These are phyloP conservation scores for Marasmius tenuissimus DNA, from an alignment of 1,284 basidiomycete species.

Conservation along the genomic window DNA sequence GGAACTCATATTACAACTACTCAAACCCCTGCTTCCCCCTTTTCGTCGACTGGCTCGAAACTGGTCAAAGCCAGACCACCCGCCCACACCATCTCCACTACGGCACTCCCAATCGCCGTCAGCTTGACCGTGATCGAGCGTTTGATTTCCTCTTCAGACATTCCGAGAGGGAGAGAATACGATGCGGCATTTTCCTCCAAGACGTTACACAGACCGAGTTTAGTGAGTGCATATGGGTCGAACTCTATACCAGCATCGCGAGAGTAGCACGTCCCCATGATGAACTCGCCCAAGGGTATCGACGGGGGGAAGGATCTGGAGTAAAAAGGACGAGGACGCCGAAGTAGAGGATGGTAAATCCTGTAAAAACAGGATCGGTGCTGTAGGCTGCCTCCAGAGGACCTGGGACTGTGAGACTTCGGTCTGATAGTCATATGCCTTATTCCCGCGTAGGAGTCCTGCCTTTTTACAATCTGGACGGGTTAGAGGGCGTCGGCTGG, in stretches of 20 bases:
- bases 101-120: constrained; percentile 11
- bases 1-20: too few species aligned
- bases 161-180: constrained; percentile 2
- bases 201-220: constrained; percentile 10
- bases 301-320: neutral
- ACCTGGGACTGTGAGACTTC: constrained; percentile 8
- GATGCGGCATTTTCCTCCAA: neutral
- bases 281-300: neutral
- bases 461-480: too few species aligned
- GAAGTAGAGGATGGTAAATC: too few species aligned
- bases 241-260: constrained; percentile 11
- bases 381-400: constrained; percentile 9
- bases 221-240: constrained; percentile 10
- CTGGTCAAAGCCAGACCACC: constrained; percentile 12
- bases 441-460: constrained; percentile 4
- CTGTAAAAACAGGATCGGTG: neutral
- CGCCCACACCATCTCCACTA: constrained; percentile 13
- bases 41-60: constrained; percentile 4
- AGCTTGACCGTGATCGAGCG: constrained; percentile 8
- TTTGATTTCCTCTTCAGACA: constrained; percentile 5
- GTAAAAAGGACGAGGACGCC: neutral
- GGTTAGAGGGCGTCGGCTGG: neutral
- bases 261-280: constrained; percentile 10
- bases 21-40: neutral
- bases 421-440: constrained; percentile 10